Evolutionary conservation across 139 green algal species (phyloP).

Genomic region (Desmodesmus armatus): DNA sequence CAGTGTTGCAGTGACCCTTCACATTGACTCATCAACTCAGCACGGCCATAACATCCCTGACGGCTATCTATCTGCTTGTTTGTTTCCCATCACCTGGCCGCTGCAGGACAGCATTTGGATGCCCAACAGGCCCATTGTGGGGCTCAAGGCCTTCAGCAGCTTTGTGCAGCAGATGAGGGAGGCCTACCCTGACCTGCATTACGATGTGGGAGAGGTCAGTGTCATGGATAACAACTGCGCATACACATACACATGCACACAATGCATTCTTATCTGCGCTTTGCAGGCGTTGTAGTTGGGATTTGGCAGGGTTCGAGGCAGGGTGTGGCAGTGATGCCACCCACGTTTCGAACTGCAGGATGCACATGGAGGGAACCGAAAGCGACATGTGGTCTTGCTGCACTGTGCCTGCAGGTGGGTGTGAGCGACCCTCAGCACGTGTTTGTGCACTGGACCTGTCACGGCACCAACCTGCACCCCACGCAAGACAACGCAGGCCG

Average conservation of each 20-base stretch:
- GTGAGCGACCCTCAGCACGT: constrained; percentile 38
- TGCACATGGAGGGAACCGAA: too few species aligned
- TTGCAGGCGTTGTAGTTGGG: too few species aligned
- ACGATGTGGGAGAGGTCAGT: constrained; percentile 31
- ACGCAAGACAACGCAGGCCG: constrained; percentile 24
- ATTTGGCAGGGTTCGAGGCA: too few species aligned
- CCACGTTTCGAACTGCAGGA: too few species aligned
- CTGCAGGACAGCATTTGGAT: neutral
- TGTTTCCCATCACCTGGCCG: neutral
- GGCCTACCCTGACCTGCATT: constrained; percentile 28
- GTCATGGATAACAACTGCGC: too few species aligned
- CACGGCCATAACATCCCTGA: neutral
- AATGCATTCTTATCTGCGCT: too few species aligned
- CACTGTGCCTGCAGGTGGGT: constrained; percentile 22
- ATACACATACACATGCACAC: too few species aligned
- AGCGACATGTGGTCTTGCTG: too few species aligned
- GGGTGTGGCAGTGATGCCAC: too few species aligned
- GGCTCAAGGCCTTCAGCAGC: constrained; percentile 37
- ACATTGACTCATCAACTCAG: too few species aligned
- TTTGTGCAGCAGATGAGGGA: constrained; percentile 44
- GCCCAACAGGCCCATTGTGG: neutral
- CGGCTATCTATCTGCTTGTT: too few species aligned
- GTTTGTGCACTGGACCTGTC: constrained; percentile 43
- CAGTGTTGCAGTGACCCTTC: too few species aligned
- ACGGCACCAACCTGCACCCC: constrained; percentile 37